Evolutionary conservation across 139 green algal species (phyloP).

Genomic region (Chlorella sorokiniana): DNA sequence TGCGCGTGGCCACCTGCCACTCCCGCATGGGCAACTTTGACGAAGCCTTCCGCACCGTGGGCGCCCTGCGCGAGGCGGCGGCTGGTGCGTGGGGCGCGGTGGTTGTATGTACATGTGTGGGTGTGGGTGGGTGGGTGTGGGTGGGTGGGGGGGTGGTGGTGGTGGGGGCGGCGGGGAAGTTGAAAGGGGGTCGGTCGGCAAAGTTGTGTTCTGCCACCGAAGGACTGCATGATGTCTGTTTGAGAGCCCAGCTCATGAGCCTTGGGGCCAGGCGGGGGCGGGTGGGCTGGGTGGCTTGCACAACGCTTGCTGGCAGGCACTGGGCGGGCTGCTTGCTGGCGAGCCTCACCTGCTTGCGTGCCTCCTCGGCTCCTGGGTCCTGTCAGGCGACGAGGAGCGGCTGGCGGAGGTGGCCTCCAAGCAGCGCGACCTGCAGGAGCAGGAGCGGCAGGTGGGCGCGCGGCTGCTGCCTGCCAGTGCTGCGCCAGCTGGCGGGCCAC

Average conservation of each 20-base stretch:
- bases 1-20: constrained; percentile 48
- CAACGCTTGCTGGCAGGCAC: too few species aligned
- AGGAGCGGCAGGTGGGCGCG: constrained; percentile 11
- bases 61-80: neutral
- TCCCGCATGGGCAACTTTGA: constrained; percentile 24
- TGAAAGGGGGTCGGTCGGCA: too few species aligned
- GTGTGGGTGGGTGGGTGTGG: too few species aligned
- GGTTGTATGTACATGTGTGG: too few species aligned
- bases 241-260: too few species aligned
- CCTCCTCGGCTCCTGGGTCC: neutral
- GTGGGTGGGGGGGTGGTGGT: too few species aligned
- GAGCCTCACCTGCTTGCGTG: neutral
- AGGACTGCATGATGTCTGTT: too few species aligned
- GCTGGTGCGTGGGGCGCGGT: neutral
- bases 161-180: too few species aligned
- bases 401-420: constrained; percentile 31
- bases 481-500: too few species aligned
- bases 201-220: too few species aligned
- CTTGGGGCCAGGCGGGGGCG: too few species aligned
- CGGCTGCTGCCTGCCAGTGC: neutral
- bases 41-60: constrained; percentile 12
- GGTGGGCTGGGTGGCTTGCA: too few species aligned
- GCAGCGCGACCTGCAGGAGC: constrained; percentile 28
- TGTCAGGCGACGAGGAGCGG: constrained; percentile 12
- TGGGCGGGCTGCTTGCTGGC: neutral